Evolutionary conservation across 2,329 filamentous ascomycete genomes (phyloP).

Genomic region (Phialophora chinensis): DNA sequence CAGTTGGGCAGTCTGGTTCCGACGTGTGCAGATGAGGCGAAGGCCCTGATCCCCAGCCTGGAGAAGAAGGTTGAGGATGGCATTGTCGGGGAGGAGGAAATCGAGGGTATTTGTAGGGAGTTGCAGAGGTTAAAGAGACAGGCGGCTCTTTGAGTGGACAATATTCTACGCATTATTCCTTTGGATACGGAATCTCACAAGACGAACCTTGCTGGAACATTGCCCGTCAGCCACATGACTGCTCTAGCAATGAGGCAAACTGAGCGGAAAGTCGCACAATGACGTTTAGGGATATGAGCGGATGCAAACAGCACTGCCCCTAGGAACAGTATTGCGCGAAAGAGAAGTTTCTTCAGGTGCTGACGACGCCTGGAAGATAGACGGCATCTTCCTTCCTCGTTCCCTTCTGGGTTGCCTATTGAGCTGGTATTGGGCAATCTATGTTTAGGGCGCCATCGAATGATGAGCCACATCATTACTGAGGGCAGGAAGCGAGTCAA

Average conservation of each 20-base stretch:
- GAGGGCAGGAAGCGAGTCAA: not conserved
- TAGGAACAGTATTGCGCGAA: not conserved
- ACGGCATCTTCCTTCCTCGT: not conserved
- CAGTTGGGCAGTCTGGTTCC: constrained; percentile 83
- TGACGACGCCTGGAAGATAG: not conserved
- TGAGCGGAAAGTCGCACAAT: not conserved
- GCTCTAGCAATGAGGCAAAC: not conserved
- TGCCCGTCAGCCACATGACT: not conserved
- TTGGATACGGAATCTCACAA: not conserved
- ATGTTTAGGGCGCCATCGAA: not conserved
- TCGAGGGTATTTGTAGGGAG: constrained; percentile 88
- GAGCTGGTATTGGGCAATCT: not conserved
- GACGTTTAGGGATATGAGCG: not conserved
- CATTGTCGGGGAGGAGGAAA: constrained; percentile 68
- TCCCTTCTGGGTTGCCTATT: not conserved
- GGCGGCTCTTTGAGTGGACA: constrained; percentile 33
- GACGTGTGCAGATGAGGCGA: constrained; percentile 91
- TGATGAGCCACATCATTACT: not conserved
- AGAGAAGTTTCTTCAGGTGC: not conserved
- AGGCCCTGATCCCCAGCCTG: constrained; percentile 89
- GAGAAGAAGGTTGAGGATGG: constrained; percentile 76
- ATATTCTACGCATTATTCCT: not conserved
- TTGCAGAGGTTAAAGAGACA: constrained; percentile 72
- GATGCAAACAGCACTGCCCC: not conserved
- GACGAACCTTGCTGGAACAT: not conserved